These are phyloP conservation scores for Ceratocystis cacaofunesta DNA, from an alignment of 2,329 filamentous ascomycete genomes.

Conservation along the genomic window DNA sequence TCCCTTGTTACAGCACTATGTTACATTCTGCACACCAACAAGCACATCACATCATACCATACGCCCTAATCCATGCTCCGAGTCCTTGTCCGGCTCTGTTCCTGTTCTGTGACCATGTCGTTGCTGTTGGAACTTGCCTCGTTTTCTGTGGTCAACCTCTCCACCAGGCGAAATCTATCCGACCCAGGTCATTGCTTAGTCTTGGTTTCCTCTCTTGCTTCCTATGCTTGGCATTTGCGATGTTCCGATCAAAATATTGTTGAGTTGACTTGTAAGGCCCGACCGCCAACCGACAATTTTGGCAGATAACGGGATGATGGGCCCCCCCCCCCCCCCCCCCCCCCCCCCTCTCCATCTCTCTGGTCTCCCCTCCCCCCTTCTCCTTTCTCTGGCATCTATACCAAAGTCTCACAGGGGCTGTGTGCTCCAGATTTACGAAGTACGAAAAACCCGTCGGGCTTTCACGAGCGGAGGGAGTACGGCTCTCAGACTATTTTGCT, in stretches of 20 bases:
- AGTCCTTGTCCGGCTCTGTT: not conserved
- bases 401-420: not conserved
- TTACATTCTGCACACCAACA: not conserved
- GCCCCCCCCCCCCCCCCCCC: too few relatives aligned
- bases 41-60: not conserved
- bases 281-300: too few relatives aligned
- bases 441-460: not conserved
- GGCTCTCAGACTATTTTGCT: not conserved
- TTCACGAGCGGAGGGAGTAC: not conserved
- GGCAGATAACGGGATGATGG: too few relatives aligned
- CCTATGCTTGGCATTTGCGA: too few relatives aligned
- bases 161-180: not conserved
- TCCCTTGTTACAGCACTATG: not conserved
- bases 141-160: not conserved
- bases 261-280: too few relatives aligned
- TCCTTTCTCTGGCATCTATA: not conserved
- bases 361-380: not conserved
- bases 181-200: too few relatives aligned
- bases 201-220: too few relatives aligned
- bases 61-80: not conserved
- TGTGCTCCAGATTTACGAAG: not conserved
- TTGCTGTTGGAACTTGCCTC: not conserved
- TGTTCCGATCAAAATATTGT: too few relatives aligned
- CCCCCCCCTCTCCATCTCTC: not conserved
- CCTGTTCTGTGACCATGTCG: not conserved